Evolutionary conservation across 306 rosid species (phyloP).

Genomic region (Elaeagnus macrophylla): DNA sequence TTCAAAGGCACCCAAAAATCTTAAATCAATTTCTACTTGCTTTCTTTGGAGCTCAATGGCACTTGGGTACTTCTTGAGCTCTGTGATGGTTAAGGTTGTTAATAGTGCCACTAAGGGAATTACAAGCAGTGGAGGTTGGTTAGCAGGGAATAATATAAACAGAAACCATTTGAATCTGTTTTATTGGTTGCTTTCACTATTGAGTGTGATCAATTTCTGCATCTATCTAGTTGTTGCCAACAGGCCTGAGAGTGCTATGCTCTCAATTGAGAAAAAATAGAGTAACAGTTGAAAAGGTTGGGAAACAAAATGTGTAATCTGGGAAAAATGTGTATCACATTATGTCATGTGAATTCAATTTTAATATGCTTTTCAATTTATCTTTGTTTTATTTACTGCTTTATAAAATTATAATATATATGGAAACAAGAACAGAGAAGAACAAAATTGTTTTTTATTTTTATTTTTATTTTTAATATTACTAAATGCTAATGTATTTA

Average conservation of each 20-base stretch:
- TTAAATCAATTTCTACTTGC: constrained; percentile 41
- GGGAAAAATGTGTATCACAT: too few species aligned
- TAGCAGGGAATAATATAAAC: constrained; percentile 55
- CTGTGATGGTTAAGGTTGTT: constrained; percentile 56
- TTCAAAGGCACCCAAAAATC: constrained; percentile 57
- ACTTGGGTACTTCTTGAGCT: constrained; percentile 36
- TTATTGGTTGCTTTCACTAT: constrained; percentile 45
- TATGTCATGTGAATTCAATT: too few species aligned
- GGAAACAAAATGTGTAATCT: too few species aligned
- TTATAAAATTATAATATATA: too few species aligned
- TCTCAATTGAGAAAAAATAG: too few species aligned
- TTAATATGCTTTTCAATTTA: too few species aligned
- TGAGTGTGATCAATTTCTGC: constrained; percentile 51
- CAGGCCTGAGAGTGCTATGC: constrained; percentile 8
- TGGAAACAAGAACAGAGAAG: too few species aligned
- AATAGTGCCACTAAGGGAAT: constrained; percentile 28
- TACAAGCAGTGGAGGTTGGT: constrained; percentile 56
- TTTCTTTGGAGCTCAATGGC: constrained; percentile 36
- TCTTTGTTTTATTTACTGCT: too few species aligned
- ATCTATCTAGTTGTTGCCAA: constrained; percentile 47
- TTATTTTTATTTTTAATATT: too few species aligned
- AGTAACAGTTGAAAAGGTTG: too few species aligned
- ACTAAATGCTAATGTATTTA: too few species aligned
- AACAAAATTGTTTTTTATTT: too few species aligned
- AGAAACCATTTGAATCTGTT: constrained; percentile 51